Evolutionary conservation across 2,329 filamentous ascomycete genomes (phyloP), one percentile per base, ranked within the genome.

Genomic region (Fusarium torreyae): DNA sequence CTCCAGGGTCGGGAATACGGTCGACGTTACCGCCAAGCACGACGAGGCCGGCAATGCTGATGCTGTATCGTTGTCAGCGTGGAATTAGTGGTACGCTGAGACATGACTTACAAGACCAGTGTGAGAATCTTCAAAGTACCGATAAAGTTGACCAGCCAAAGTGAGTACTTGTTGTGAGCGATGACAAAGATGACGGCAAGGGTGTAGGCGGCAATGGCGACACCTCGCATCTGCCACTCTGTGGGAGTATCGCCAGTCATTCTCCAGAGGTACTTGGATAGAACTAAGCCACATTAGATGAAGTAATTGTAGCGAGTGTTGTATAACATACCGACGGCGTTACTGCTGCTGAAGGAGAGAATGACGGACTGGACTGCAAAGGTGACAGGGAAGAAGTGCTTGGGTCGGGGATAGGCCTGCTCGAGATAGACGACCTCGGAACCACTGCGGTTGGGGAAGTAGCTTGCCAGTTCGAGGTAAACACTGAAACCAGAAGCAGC

Each of bases 381-480:
- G 0, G 88, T 82, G 0, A 87, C 87, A 0, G 89, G 88, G 49
- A 92, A 87, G 63, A 92, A 84, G 73, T 88, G 90, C 56, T 83
- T 85, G 0, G 90, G 90, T 2, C 88, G 83, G 1, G 89, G 89
- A 66, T 86, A 92, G 0, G 88, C 87, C 72, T 92, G 90, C 69
- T 92, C 90, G 0, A 92, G 82, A 68, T 91, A 92, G 0, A 90
- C 89, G 0, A 90, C 89, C 70, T 92, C 88, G 0, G 86, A 85
- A 0, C 89, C 90, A 3, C 87, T 90, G 9, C 90, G 86, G 72
- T 86, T 91, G 1, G 89, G 89, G 61, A 92, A 92, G 65, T 89
- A 91, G 1, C 87, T 83, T 0, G 88, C 85, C 15, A 87, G 86
- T 71, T 92, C 90, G 10, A 91, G 84, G 58, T 91, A 91, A 0